Base-by-base conservation (phyloP, 306 rosid species). In the Neltuma alba region DNA sequence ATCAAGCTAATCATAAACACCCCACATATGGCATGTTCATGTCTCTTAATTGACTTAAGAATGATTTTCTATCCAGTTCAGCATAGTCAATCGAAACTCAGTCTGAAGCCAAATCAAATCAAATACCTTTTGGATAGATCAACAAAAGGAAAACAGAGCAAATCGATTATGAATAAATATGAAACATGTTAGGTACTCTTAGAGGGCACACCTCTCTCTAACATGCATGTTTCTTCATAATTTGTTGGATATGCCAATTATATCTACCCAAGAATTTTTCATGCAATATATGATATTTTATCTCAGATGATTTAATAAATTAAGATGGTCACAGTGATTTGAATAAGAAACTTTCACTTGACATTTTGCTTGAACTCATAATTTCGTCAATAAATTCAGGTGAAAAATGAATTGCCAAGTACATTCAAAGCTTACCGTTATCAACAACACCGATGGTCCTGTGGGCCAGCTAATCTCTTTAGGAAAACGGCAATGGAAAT, bases 391-490 rank as follows among this genome's bases (percentile, higher is more conserved):
- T 47, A 36, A 67, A 66, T 79, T 83, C 87, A 94, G 98, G 98
- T 92, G 83, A 92, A 91, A 84, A 94, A 76, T 86, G 98, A 94
- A 80, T 77, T 94, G 83, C 98, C 98, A 10, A 94, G 98, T 81
- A 92, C 98, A 63, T 92, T 94, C 90, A 94, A 94, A 73, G 97
- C 97, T 55, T 94, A 84, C 80, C 93, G 97, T 34, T 87, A 92
- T 82, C 98, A 94, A 86, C 98, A 94, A 81, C 98, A 94, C 81
- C 65, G 98, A 23, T 94, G 98, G 97, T 94, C 98, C 65, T 94
- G 98, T 79, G 98, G 97, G 74, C 97, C 98, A 1, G 98, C 98
- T 8, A 92, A 92, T 85, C 97, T 94, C 68, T 94, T 94, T 85
- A 87, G 80, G 69, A 94, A 94, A 88, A 87, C 91, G 94, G 92